phyloP scores from a whole-genome alignment of 176 grass and related monocot genomes.

The Oryza longistaminata region DNA sequence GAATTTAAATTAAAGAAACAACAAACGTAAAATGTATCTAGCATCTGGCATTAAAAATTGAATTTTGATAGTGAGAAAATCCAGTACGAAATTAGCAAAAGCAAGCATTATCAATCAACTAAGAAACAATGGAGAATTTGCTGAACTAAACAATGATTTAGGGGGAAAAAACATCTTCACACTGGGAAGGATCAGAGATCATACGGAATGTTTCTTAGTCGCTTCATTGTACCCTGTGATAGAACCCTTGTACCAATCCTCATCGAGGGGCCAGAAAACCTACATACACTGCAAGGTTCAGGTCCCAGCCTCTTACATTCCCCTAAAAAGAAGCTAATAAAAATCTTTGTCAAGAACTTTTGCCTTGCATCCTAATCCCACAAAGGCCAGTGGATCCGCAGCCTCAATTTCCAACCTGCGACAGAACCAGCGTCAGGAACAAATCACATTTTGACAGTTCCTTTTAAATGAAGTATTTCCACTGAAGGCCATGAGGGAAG shows the following conservation, averaged over 20 bases:
- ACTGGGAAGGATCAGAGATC: conserved; percentile 1
- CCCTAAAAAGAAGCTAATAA: neutral
- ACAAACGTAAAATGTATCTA: neutral
- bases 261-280: conserved; percentile 95
- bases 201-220: conserved; percentile 76
- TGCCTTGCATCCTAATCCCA: conserved; percentile 85
- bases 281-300: conserved; percentile 37
- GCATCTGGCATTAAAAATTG: neutral
- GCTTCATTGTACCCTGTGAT: conserved; percentile 54
- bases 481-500: conserved; percentile 4
- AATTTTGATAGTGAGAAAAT: neutral
- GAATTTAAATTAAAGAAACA: neutral
- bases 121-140: conserved; percentile 6
- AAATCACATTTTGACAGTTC: neutral
- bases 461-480: neutral
- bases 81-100: neutral
- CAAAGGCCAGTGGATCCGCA: conserved; percentile 53
- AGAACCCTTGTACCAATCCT: conserved; percentile 95
- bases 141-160: neutral
- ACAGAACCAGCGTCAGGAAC: conserved; percentile 34
- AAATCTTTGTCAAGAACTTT: conserved; percentile 35
- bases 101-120: neutral
- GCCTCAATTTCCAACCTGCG: conserved; percentile 70
- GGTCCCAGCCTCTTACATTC: neutral
- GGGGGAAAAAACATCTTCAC: conserved; percentile 11